phyloP scores from a whole-genome alignment of 352 stramenopile genomes.

The Globisporangium nunn region DNA sequence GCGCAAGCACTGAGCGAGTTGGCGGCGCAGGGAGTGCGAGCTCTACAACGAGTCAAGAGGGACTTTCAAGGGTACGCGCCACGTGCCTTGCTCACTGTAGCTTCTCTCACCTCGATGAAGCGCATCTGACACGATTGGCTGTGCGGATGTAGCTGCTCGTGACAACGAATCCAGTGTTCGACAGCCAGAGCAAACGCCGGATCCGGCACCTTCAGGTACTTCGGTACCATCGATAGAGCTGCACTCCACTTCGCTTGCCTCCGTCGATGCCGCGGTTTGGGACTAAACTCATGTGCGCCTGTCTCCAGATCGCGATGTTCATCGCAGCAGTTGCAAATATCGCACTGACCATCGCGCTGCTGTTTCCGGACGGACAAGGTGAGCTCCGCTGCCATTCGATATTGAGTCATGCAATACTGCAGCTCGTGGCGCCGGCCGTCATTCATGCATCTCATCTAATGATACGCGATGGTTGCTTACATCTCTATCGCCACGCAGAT shows the following conservation, averaged over 20 bases:
- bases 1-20: not conserved
- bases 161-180: slow-evolving; percentile 27
- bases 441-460: not conserved
- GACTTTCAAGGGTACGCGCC: slow-evolving; percentile 16
- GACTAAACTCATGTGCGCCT: not conserved
- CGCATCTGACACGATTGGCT: not conserved
- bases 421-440: no score
- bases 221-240: slow-evolving; percentile 12
- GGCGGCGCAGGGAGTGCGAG: not conserved
- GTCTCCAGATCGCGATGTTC: slow-evolving; percentile 12
- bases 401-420: not conserved
- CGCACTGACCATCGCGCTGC: slow-evolving; percentile 20
- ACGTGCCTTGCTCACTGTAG: not conserved
- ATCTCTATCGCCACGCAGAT: slow-evolving; percentile 12
- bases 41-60: slow-evolving; percentile 4
- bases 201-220: slow-evolving; percentile 33
- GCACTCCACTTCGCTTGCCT: not conserved
- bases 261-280: not conserved
- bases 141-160: slow-evolving; percentile 27
- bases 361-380: slow-evolving; percentile 25
- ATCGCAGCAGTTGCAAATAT: slow-evolving; percentile 14
- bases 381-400: not conserved
- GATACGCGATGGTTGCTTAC: not conserved
- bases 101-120: not conserved
- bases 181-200: slow-evolving; percentile 22